These are phyloP conservation scores for Alternaria dauci DNA, from an alignment of 2,329 filamentous ascomycete species.

Conservation along the genomic window DNA sequence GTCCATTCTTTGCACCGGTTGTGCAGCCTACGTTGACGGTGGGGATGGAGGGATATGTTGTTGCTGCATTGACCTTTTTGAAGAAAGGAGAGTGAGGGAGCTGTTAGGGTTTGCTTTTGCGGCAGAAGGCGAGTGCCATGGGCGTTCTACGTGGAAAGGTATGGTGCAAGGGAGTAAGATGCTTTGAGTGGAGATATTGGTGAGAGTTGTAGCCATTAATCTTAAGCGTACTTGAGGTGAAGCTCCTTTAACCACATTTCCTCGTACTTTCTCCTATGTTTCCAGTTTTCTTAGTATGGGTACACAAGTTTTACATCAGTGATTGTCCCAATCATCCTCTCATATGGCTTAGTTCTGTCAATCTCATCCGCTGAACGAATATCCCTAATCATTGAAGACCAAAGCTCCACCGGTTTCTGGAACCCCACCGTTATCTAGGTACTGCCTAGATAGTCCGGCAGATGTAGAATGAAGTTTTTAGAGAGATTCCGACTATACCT, in stretches of 20 bases:
- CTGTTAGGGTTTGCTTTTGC: not conserved
- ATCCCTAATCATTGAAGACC: not conserved
- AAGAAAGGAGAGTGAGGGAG: constrained; percentile 18
- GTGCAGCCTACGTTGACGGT: constrained; percentile 66
- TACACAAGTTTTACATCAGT: too few relatives aligned
- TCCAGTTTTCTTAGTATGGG: too few relatives aligned
- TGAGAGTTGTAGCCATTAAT: not conserved
- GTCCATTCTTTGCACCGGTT: constrained; percentile 65
- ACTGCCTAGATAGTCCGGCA: not conserved
- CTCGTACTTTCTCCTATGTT: too few relatives aligned
- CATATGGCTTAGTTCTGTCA: not conserved
- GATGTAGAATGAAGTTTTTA: not conserved
- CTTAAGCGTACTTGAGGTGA: not conserved
- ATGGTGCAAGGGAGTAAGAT: not conserved
- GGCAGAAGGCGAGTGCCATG: not conserved
- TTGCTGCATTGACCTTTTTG: constrained; percentile 61
- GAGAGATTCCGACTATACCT: too few relatives aligned
- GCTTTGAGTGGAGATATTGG: not conserved
- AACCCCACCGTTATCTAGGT: not conserved
- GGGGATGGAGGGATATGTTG: constrained; percentile 61
- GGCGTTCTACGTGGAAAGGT: not conserved
- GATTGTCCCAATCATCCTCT: not conserved
- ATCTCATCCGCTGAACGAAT: not conserved
- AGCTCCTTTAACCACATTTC: too few relatives aligned
- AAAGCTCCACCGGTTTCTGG: not conserved